Percentiles rank a stretch among this genome's conserved stretches.
phyloP scores from a whole-genome alignment of 495 filamentous ascomycete genomes.

The Chaetomidium leptoderma region DNA sequence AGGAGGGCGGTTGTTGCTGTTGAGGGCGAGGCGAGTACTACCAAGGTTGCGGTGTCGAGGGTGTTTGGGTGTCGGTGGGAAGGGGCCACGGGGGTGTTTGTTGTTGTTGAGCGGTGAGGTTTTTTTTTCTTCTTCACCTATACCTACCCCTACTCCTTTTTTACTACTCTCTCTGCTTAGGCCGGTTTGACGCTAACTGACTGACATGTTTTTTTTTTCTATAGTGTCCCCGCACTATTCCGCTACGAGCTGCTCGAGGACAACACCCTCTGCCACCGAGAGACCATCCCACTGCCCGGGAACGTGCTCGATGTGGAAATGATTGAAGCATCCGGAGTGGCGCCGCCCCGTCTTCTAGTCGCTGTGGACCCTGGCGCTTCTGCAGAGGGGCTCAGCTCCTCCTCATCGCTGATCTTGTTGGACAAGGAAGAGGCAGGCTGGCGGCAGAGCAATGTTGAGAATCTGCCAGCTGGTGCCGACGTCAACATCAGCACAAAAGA shows the following conservation, averaged over 20 bases:
- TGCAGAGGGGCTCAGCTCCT: constrained; percentile 17
- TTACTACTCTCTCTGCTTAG: neutral
- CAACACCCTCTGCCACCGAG: constrained; percentile 41
- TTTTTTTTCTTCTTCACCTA: neutral
- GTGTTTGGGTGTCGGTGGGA: constrained; percentile 33
- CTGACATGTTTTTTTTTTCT: neutral
- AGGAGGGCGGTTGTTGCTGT: too few relatives aligned
- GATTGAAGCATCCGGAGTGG: constrained; percentile 17
- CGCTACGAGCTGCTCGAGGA: constrained; percentile 47
- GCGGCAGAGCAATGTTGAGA: constrained; percentile 2
- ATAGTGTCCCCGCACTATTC: constrained; percentile 58
- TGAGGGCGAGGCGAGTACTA: constrained; percentile 24
- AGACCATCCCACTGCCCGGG: constrained; percentile 50
- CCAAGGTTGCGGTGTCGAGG: constrained; percentile 50
- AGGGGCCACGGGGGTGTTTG: constrained; percentile 32
- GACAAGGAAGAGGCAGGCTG: constrained; percentile 15
- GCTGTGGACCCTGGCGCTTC: constrained; percentile 52
- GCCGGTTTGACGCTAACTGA: too few relatives aligned
- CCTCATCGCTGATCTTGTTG: constrained; percentile 20
- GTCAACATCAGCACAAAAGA: constrained; percentile 36
- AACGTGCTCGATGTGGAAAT: constrained; percentile 57
- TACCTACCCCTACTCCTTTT: neutral
- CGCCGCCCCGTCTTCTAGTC: constrained; percentile 40
- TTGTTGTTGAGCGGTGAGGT: constrained; percentile 67
- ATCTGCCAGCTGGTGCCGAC: constrained; percentile 22